Conservation (phyloP, 2,329 filamentous ascomycete genomes). For the Cladosporium velox region DNA sequence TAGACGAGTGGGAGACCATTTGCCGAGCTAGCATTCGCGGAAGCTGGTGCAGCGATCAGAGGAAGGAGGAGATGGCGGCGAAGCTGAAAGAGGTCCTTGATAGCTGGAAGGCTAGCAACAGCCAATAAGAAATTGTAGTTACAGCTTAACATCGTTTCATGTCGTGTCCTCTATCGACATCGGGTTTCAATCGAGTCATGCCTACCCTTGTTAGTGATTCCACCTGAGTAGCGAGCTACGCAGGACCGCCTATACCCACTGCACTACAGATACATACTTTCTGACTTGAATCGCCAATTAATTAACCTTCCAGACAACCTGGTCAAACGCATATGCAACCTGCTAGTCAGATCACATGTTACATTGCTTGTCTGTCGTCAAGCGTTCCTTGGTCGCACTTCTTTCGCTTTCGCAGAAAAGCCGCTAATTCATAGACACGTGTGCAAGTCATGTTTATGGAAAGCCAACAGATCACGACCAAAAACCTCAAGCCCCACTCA, state of each 20-base stretch:
- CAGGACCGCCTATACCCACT: neutral
- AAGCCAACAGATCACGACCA: neutral
- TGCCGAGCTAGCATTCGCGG: slow-evolving; percentile 63
- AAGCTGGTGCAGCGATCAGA: slow-evolving; percentile 67
- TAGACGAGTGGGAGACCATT: slow-evolving; percentile 68
- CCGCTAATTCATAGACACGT: neutral
- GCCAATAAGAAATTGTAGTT: too few relatives aligned
- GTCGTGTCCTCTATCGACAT: neutral
- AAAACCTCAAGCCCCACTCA: rapidly evolving
- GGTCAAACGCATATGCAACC: neutral
- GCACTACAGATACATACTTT: neutral
- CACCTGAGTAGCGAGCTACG: neutral
- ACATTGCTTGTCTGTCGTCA: neutral
- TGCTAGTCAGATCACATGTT: neutral
- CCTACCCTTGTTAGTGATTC: neutral
- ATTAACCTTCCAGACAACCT: neutral
- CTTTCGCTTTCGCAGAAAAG: neutral
- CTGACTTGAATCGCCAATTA: neutral
- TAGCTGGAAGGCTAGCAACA: neutral
- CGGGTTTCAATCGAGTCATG: neutral
- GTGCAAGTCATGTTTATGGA: neutral
- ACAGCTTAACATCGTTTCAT: neutral
- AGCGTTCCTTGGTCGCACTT: neutral
- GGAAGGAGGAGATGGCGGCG: slow-evolving; percentile 61
- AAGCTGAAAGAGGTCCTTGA: slow-evolving; percentile 12